phyloP scores from a whole-genome alignment of 768 basidiomycete species.

The Hygrophorus russula region DNA sequence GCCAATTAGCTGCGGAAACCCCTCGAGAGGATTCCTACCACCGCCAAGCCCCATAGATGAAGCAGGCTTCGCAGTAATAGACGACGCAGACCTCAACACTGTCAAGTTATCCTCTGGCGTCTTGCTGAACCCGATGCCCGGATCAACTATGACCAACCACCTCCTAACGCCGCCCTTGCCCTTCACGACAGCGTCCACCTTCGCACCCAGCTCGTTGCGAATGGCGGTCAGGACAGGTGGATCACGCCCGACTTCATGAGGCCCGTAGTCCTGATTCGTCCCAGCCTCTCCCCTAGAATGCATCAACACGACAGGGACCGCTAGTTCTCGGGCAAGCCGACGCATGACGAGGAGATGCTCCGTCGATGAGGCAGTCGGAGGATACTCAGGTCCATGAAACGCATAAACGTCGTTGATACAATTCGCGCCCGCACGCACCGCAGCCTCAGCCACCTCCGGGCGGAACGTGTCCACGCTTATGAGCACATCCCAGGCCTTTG shows the following conservation, averaged over 20 bases:
- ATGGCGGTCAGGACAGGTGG: constrained; percentile 57
- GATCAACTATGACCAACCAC: constrained; percentile 87
- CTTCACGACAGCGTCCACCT: constrained; percentile 51
- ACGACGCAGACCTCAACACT: constrained; percentile 48
- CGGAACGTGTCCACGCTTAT: constrained; percentile 89
- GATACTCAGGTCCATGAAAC: constrained; percentile 54
- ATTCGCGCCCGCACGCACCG: constrained; percentile 74
- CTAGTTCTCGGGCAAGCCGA: constrained; percentile 43
- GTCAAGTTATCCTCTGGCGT: constrained; percentile 60
- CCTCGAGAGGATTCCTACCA: constrained; percentile 36
- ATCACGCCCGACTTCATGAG: constrained; percentile 22
- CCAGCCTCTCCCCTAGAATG: constrained; percentile 85
- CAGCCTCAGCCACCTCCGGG: constrained; percentile 62
- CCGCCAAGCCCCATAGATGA: constrained; percentile 4
- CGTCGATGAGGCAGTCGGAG: constrained; percentile 17
- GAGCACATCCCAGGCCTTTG: constrained; percentile 22
- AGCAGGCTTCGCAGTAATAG: constrained; percentile 18
- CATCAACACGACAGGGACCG: constrained; percentile 85
- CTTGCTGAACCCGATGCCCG: constrained; percentile 94
- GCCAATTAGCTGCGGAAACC: constrained; percentile 65
- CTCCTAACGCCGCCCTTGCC: constrained; percentile 64
- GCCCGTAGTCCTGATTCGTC: constrained; percentile 53
- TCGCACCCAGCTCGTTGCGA: constrained; percentile 55
- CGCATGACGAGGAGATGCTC: constrained; percentile 52
- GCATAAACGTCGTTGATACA: constrained; percentile 91